A percentile compares a stretch with the other conserved stretches of the same genome.
Evolutionary conservation across 1,139 yeast species (phyloP).

Genomic region (Saccharomyces pastorianus): DNA sequence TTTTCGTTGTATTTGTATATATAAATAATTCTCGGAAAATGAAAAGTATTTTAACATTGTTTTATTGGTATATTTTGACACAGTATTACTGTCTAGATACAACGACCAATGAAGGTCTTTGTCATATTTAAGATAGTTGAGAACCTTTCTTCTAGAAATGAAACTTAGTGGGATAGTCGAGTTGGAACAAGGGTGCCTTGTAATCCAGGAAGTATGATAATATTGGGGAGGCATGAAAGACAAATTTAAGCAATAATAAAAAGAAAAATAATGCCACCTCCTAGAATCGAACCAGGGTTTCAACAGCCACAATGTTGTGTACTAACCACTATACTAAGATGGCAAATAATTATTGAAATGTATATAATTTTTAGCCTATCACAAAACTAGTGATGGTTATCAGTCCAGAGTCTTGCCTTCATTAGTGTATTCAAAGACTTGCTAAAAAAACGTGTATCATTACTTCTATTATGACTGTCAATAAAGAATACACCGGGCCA

Average conservation of each 20-base stretch:
- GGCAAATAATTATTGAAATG: constrained; percentile 11
- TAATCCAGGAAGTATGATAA: neutral
- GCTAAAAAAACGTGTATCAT: no score
- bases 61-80: neutral
- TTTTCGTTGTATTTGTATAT: neutral
- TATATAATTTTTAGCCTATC: no score
- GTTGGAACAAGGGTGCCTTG: neutral
- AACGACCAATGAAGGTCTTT: neutral
- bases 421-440: neutral
- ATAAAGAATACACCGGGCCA: neutral
- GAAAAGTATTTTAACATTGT: neutral
- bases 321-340: constrained; percentile 37
- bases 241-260: neutral
- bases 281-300: constrained; percentile 22
- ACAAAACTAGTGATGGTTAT: no score
- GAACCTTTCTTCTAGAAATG: neutral
- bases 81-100: neutral
- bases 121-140: neutral
- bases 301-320: constrained; percentile 35
- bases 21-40: neutral
- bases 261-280: constrained; percentile 14
- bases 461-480: neutral
- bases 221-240: neutral
- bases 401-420: no score
- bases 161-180: neutral